Evolutionary conservation across 106 monocot genomes (phyloP), one percentile per base, ranked within the genome.

Genomic region (Xerophyta viscosa): DNA sequence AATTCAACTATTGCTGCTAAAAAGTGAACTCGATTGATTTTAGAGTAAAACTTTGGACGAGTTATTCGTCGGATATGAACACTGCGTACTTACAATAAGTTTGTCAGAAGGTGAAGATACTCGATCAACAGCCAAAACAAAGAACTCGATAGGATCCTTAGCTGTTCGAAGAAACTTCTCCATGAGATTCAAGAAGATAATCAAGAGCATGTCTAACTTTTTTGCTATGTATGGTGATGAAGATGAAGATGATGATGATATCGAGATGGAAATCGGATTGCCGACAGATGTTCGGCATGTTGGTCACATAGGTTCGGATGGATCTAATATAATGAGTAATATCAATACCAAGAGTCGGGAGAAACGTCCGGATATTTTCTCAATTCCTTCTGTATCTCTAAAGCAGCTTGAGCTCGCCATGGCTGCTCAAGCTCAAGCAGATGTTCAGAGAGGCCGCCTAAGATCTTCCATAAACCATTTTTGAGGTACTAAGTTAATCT

Each of bases 231-330:
- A 74, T 58, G 71, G n/a, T n/a, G n/a, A 60, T 20, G 74, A 61
- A 23, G 57, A 66, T 1, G 82, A 72, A 0, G 85, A 83, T 14
- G 77, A 77, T 9, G 72, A 69, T 1, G 72, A 73, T 48, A 37
- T 51, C 37, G 72, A 82, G 56, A 76, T 82, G 82, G 83, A 62
- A 59, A 83, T 83, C 23, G 83, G 83, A 2, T 62, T 71, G 18
- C 83, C 83, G 15, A 83, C 83, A 14, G 78, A 83, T 48, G 83
- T 83, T 6, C 70, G 70, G 57, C 83, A 83, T 48, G 74, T 83
- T 25, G 78, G 52, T 19, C 83, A 83, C 48, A 78, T 83, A 50
- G 83, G 83, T 0, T 71, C 65, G 73, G 83, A 83, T 54, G 73
- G 72, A 3, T 63, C 52, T 57, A 66, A 62, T 56, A 74, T 50